Base-by-base conservation (phyloP, 352 stramenopile species). In the Thraustochytrium sp. region DNA sequence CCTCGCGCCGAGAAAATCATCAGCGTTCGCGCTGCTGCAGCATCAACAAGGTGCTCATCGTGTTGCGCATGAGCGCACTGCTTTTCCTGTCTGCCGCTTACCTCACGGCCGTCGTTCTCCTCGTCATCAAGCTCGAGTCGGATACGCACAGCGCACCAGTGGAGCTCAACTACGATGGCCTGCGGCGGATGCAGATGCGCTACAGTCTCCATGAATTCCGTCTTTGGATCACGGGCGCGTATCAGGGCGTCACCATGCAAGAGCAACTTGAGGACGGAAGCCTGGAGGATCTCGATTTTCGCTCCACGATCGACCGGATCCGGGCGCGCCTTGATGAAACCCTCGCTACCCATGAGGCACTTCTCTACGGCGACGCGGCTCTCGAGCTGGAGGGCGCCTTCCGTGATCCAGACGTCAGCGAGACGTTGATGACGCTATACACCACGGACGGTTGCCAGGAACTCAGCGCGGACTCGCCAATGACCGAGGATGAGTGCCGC, bases 391-490 rank as follows among this genome's bases (percentile, higher is more conserved):
- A 13, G 0, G 62, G 62, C 18, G 13, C 38, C 23, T 75, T 75
- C 34, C 36, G 40, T 3, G 62, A 75, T 26, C 1, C 37, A 1
- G 11, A 49, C 16, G 44, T 2, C 3, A 53, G 2, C 38, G 37
- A 75, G 16, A n/a, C 18, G 8, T 21, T 80, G 23, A 61, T 80
- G 53, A 26, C 34, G 9, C 51, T 80, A 18, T 80, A 80, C 44
- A 80, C 68, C 48, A 51, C 9, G 0, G 53, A 80, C 34, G 68
- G 68, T 9, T 80, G 68, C 51, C 13, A 75, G 5, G 26, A 80
- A 42, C 11, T 46, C 3, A 4, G 23, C 26, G 21, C 46, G 38
- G 38, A 31, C 65, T 18, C 1, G 1, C 26, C 31, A 11, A 18
- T 68, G 23, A 42, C 31, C 37, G 34, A 49, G 34, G 68, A 44